These are phyloP conservation scores for Sclerotinia glacialis DNA, from an alignment of 2,329 filamentous ascomycete species.

Conservation along the genomic window DNA sequence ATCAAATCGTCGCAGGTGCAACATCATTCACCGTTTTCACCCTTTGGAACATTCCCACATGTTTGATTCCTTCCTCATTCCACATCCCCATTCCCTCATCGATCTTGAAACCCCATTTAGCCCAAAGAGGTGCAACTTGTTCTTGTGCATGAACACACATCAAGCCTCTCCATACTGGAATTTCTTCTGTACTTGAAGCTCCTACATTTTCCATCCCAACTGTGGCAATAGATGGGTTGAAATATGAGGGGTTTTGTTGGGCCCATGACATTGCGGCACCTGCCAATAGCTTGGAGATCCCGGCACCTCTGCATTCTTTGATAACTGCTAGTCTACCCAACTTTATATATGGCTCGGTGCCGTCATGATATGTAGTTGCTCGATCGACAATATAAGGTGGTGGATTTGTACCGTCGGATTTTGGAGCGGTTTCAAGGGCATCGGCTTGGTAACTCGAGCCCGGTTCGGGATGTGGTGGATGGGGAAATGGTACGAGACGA, in stretches of 20 bases:
- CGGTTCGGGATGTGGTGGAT: constrained; percentile 54
- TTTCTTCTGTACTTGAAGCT: constrained; percentile 41
- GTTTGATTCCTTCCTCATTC: constrained; percentile 80
- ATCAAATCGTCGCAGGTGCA: constrained; percentile 1
- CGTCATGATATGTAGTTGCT: constrained; percentile 54
- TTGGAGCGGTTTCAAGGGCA: constrained; percentile 26
- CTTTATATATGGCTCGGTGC: constrained; percentile 75
- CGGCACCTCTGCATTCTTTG: constrained; percentile 50
- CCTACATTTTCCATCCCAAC: constrained; percentile 46
- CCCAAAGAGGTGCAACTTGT: constrained; percentile 62
- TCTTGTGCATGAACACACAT: constrained; percentile 79
- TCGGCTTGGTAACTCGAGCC: constrained; percentile 39
- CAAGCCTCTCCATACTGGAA: constrained; percentile 67
- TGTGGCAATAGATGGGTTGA: constrained; percentile 46
- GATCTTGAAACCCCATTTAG: constrained; percentile 66
- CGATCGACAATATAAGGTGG: constrained; percentile 31
- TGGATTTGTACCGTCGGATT: constrained; percentile 5
- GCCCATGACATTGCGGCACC: constrained; percentile 67
- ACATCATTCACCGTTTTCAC: constrained; percentile 40
- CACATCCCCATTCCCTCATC: constrained; percentile 75
- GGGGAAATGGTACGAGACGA: constrained; percentile 59
- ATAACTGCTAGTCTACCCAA: constrained; percentile 74
- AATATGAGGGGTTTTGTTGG: constrained; percentile 54
- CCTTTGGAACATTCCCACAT: constrained; percentile 76
- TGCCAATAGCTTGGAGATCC: constrained; percentile 64